Conservation (phyloP, 2,329 filamentous ascomycete genomes). For the Epichloe coenophiala region DNA sequence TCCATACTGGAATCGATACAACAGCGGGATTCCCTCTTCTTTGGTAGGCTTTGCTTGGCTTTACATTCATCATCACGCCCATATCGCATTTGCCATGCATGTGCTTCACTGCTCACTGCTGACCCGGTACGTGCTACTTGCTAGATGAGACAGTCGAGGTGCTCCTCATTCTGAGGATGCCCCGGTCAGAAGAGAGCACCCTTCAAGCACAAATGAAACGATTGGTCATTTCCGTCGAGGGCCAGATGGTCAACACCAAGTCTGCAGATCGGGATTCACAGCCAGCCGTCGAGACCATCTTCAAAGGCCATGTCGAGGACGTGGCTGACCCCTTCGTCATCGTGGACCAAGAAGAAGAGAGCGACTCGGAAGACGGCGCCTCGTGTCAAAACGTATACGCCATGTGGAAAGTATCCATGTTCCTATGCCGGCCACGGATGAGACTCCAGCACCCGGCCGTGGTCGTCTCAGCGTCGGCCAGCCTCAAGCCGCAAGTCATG, state of each 20-base stretch:
- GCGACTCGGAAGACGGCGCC: conserved; percentile 12
- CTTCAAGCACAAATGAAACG: conserved; percentile 47
- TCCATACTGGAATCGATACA: conserved; percentile 43
- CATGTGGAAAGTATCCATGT: conserved; percentile 47
- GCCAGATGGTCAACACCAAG: conserved; percentile 47
- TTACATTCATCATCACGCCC: background rate
- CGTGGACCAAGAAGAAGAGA: conserved; percentile 26
- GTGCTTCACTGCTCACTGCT: conserved; percentile 6
- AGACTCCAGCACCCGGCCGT: conserved; percentile 53
- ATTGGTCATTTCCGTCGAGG: conserved; percentile 54
- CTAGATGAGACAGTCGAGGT: conserved; percentile 61
- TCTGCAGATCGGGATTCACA: conserved; percentile 33
- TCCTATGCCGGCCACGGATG: conserved; percentile 45
- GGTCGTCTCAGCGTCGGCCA: conserved; percentile 49
- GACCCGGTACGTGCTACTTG: conserved; percentile 1
- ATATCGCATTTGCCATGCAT: conserved; percentile 7
- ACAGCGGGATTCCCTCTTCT: conserved; percentile 53
- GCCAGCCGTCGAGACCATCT: conserved; percentile 45
- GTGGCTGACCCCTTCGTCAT: conserved; percentile 37
- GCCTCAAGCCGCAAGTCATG: conserved; percentile 36
- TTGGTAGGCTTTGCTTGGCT: conserved; percentile 40
- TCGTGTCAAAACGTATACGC: conserved; percentile 32
- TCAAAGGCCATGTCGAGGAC: conserved; percentile 37
- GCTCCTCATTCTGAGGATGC: conserved; percentile 54
- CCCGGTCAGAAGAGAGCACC: conserved; percentile 40